Conservation (phyloP, 139 green algal species). For the Ettlia oleoabundans region DNA sequence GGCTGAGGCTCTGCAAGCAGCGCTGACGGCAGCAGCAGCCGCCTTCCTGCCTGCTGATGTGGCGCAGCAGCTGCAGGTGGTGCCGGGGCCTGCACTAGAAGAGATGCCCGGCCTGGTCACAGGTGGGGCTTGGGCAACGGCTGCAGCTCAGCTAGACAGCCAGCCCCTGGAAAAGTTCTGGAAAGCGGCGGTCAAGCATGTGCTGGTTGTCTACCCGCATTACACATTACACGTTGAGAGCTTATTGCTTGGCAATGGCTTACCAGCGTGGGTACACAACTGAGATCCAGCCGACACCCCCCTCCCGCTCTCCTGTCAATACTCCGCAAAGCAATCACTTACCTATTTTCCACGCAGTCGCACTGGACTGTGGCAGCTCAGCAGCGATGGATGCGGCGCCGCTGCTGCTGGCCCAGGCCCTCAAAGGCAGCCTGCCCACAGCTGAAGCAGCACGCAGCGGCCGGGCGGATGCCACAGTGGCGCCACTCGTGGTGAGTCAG, state of each 20-base stretch:
- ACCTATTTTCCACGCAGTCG: background rate
- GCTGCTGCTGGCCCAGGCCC: slow-evolving; percentile 20
- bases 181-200: too few relatives aligned
- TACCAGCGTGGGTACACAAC: too few relatives aligned
- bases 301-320: too few relatives aligned
- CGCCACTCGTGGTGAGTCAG: slow-evolving; percentile 23
- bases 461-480: background rate
- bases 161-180: too few relatives aligned
- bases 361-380: slow-evolving; percentile 2
- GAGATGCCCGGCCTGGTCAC: slow-evolving; percentile 36
- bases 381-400: slow-evolving; percentile 1
- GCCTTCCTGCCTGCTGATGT: background rate
- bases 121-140: too few relatives aligned
- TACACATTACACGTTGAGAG: too few relatives aligned
- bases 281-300: too few relatives aligned
- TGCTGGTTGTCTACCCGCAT: too few relatives aligned
- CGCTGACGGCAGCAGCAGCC: background rate
- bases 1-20: background rate
- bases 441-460: background rate
- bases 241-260: too few relatives aligned
- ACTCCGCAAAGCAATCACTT: too few relatives aligned
- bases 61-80: background rate
- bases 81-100: slow-evolving; percentile 7
- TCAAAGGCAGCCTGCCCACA: slow-evolving; percentile 31
- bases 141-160: too few relatives aligned